These are phyloP conservation scores for Pythium biforme DNA, from an alignment of 352 stramenopile genomes.

Conservation along the genomic window DNA sequence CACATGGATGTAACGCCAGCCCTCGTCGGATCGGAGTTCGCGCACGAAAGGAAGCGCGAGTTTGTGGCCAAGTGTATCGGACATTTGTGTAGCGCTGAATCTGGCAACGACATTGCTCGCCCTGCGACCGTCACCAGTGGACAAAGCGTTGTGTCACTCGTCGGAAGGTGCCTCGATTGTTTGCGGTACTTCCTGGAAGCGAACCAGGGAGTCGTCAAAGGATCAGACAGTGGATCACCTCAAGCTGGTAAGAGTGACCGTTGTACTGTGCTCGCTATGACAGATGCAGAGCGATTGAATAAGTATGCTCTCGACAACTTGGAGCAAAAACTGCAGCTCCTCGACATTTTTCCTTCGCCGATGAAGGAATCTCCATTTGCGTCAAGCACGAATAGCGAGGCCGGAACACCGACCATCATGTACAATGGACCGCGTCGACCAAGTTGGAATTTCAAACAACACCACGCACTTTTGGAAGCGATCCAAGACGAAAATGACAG, in stretches of 20 bases:
- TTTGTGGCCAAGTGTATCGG: conserved; percentile 68
- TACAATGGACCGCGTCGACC: conserved; percentile 39
- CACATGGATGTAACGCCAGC: conserved; percentile 53
- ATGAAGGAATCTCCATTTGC: conserved; percentile 45
- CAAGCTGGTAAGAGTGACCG: not conserved
- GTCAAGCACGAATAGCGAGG: not conserved
- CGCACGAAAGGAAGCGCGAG: conserved; percentile 35
- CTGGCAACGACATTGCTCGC: not conserved
- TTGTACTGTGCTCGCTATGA: not conserved
- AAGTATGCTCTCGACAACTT: conserved; percentile 45
- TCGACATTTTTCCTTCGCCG: conserved; percentile 66
- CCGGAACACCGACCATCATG: conserved; percentile 6
- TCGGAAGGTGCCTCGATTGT: conserved; percentile 69
- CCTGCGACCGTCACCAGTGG: conserved; percentile 9
- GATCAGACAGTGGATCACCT: not conserved
- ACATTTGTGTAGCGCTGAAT: conserved; percentile 7
- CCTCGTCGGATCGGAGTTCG: conserved; percentile 28
- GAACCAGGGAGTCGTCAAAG: not conserved
- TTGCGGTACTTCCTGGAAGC: conserved; percentile 69
- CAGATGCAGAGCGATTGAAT: not conserved
- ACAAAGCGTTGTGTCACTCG: conserved; percentile 7
- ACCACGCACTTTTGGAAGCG: conserved; percentile 48
- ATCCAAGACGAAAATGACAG: conserved; percentile 52
- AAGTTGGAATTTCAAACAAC: conserved; percentile 66
- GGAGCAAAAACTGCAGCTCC: conserved; percentile 49